Evolutionary conservation across 1,284 basidiomycete species (phyloP).

Genomic region (Testicularia cyperi): DNA sequence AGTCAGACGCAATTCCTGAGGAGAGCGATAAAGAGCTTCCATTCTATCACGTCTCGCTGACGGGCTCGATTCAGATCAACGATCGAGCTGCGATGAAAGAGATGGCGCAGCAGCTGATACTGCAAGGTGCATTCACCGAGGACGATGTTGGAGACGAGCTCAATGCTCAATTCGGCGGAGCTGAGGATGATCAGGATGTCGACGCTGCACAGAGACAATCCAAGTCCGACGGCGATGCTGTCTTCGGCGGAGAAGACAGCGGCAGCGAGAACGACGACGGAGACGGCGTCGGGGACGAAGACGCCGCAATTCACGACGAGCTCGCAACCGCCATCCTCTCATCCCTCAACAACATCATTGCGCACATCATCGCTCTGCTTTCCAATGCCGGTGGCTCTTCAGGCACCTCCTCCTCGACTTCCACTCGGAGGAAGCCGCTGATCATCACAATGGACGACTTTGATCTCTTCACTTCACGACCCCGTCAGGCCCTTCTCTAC

Average conservation of each 20-base stretch:
- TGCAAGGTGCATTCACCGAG: slow-evolving; percentile 46
- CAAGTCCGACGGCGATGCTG: slow-evolving; percentile 4
- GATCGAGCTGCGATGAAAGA: slow-evolving; percentile 52
- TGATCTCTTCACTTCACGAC: slow-evolving; percentile 49
- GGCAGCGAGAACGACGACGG: slow-evolving; percentile 21
- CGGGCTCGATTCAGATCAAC: slow-evolving; percentile 44
- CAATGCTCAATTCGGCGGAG: background rate
- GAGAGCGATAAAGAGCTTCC: slow-evolving; percentile 1
- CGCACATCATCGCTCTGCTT: slow-evolving; percentile 51
- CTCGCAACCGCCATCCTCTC: slow-evolving; percentile 19
- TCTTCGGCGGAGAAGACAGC: slow-evolving; percentile 24
- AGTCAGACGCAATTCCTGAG: too few species aligned
- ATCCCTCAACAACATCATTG: slow-evolving; percentile 40
- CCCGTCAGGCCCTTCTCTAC: slow-evolving; percentile 56
- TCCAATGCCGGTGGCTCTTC: slow-evolving; percentile 17
- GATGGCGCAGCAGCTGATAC: slow-evolving; percentile 54
- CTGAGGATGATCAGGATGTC: slow-evolving; percentile 8
- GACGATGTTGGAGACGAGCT: slow-evolving; percentile 19
- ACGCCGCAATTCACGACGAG: slow-evolving; percentile 30
- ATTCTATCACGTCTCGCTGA: slow-evolving; percentile 44
- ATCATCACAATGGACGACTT: slow-evolving; percentile 54
- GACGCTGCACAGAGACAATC: background rate
- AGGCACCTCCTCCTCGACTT: background rate
- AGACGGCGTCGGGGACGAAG: slow-evolving; percentile 5
- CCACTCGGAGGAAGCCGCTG: slow-evolving; percentile 32